Percentiles rank a stretch among this genome's conserved stretches.
Conservation (phyloP, 2,329 filamentous ascomycete species). For the Cadophora malorum region DNA sequence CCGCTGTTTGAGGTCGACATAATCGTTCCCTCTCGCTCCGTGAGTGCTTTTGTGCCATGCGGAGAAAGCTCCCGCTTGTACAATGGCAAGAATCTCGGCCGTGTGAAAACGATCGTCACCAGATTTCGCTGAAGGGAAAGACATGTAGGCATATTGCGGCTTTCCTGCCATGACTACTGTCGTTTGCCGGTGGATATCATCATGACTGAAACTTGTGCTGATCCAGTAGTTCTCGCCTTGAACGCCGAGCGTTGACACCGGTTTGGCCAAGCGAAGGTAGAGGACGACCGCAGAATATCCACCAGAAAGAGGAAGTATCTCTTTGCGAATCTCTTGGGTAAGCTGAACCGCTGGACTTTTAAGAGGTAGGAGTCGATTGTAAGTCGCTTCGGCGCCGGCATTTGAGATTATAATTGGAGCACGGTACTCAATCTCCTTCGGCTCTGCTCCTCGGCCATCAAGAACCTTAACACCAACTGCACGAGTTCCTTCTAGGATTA, state of each 20-base stretch:
- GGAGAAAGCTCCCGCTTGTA: background rate
- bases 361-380: background rate
- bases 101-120: background rate
- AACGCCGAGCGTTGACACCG: background rate
- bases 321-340: background rate
- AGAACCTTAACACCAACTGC: background rate
- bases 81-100: background rate
- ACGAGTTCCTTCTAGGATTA: background rate
- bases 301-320: background rate
- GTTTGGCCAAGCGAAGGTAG: background rate
- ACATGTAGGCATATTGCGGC: conserved; percentile 11
- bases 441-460: background rate
- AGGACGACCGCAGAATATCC: background rate
- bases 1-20: background rate
- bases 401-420: background rate
- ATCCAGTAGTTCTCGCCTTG: conserved; percentile 4
- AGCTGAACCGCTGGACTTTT: background rate
- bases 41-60: background rate
- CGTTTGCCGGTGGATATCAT: background rate
- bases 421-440: background rate
- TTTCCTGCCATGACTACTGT: conserved; percentile 8
- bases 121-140: conserved; percentile 14
- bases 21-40: background rate
- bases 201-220: background rate
- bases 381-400: background rate